These are phyloP conservation scores for Eutypella sp. DNA, from an alignment of 2,329 filamentous ascomycete species.

Conservation along the genomic window DNA sequence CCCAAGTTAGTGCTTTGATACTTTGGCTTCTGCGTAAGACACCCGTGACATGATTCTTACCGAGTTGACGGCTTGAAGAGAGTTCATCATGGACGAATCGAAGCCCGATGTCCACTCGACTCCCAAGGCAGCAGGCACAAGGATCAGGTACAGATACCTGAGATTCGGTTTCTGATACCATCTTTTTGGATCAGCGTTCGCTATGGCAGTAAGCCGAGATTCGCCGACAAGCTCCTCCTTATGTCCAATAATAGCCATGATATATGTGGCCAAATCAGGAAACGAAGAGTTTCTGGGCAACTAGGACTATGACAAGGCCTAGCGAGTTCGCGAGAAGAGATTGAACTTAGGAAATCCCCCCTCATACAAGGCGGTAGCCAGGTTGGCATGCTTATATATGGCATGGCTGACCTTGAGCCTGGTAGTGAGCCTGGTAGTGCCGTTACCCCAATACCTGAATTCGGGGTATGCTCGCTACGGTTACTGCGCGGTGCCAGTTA, in stretches of 20 bases:
- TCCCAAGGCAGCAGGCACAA: constrained; percentile 35
- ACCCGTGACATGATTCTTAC: neutral
- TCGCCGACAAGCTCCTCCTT: constrained; percentile 30
- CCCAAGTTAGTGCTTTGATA: neutral
- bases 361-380: no score
- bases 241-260: constrained; percentile 29
- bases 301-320: no score
- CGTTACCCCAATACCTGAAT: neutral
- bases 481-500: no score
- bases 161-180: constrained; percentile 38
- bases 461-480: no score
- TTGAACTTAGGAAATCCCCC: neutral
- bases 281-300: no score
- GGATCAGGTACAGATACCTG: constrained; percentile 33
- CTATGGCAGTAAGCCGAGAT: constrained; percentile 30
- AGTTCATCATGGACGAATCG: constrained; percentile 40
- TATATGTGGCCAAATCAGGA: neutral
- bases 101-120: constrained; percentile 40
- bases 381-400: no score
- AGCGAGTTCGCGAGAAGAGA: neutral
- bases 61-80: constrained; percentile 33
- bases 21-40: neutral
- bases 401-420: neutral
- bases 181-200: constrained; percentile 27
- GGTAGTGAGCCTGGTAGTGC: neutral